These are phyloP conservation scores for Penicillium atrosanguineum DNA, from an alignment of 495 filamentous ascomycete species.

Conservation along the genomic window DNA sequence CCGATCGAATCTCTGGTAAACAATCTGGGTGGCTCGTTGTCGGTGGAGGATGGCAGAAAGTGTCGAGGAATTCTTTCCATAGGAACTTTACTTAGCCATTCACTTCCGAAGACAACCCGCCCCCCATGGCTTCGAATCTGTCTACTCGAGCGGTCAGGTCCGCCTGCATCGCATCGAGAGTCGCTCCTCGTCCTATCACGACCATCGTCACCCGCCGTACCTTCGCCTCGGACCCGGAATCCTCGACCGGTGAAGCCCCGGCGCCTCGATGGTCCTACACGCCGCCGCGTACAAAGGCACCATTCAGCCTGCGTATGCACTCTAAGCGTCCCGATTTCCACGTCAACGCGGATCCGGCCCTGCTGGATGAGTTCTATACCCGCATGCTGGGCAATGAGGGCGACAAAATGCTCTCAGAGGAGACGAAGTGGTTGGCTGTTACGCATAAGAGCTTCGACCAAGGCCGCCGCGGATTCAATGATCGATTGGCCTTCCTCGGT, in stretches of 20 bases:
- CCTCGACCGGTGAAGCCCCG: conserved; percentile 32
- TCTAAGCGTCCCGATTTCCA: conserved; percentile 51
- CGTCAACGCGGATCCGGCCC: conserved; percentile 70
- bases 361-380: conserved; percentile 72
- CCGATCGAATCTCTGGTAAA: not conserved
- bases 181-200: conserved; percentile 14
- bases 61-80: conserved; percentile 29
- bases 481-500: conserved; percentile 89
- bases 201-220: conserved; percentile 23
- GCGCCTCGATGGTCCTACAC: conserved; percentile 81
- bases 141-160: conserved; percentile 36
- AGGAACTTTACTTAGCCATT: conserved; percentile 11
- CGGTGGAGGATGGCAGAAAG: conserved; percentile 18
- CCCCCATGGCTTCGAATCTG: conserved; percentile 39
- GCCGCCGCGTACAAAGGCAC: conserved; percentile 71
- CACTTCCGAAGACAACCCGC: conserved; percentile 15
- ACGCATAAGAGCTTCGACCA: conserved; percentile 99
- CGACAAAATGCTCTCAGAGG: conserved; percentile 72
- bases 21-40: not conserved
- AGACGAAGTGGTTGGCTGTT: conserved; percentile 94
- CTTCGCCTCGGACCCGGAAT: conserved; percentile 25
- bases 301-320: conserved; percentile 53
- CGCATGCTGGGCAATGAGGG: conserved; percentile 68
- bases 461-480: conserved; percentile 89
- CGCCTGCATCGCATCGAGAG: conserved; percentile 31